Evolutionary conservation across 371 early-diverging fungal genomes (phyloP), one percentile per base, ranked within the genome.

Genomic region (Mucor velutinosus): DNA sequence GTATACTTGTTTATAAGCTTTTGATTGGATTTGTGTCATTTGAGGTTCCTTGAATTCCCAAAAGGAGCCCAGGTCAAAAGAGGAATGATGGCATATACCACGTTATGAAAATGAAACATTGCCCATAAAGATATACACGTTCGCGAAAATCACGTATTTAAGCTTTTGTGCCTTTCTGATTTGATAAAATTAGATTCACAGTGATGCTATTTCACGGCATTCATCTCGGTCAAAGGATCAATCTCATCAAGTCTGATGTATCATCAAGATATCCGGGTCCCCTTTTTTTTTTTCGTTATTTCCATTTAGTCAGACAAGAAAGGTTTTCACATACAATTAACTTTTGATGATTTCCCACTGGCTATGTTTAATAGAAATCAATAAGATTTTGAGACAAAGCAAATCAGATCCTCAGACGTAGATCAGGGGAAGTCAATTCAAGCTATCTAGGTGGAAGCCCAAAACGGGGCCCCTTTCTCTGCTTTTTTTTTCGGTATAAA

Each of bases 341-440:
- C 10, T 5, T 32, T 56, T 7, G 14, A n/a, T 23, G 11, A 25
- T 3, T 56, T 56, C 30, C 53, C 14, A 56, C 56, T 56, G 56
- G 56, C 6, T 10, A 56, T 56, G 56, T 56, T 56, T 56, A 4
- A 56, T 51, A 4, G 29, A 56, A 56, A 32, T 56, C 2, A 30
- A 7, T 12, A 19, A 8, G 12, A 3, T 25, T 51, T 25, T 51
- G 47, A 62, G 33, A 62, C 62, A 30, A 47, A 15, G 35, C 62
- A 62, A 62, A 62, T 62, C 62, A 62, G 11, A 33, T 49, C 51
- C n/a, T 35, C 4, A 33, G 32, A 12, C 12, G 30, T 7, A 17
- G 51, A 62, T 62, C 62, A 62, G 62, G 62, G 62, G 62, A 62
- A 33, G 62, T 33, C 21, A n/a, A 7, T 21, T 29, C 7, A 25